Evolutionary conservation across 257 asterid species (phyloP), one percentile per base, ranked within the genome.

Genomic region (Solanum sejunctum): DNA sequence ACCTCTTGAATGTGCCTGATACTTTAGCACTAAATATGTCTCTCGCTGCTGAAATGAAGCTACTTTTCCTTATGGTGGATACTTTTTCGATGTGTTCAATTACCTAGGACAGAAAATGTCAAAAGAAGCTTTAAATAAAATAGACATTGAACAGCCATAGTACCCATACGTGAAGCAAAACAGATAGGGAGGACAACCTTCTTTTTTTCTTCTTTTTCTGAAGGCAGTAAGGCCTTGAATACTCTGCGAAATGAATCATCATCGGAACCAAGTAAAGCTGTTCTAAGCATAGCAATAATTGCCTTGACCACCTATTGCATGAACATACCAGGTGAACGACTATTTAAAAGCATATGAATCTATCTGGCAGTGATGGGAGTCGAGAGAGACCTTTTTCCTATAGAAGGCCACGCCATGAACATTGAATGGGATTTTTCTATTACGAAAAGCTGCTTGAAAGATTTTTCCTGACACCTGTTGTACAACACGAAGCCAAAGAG

Each of bases 351-450:
- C 84, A 86, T 58, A 84, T 82, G 84, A 77, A 67, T 73, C 28
- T 26, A 67, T 52, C 49, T 20, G 66, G 79, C 56, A 69, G 61
- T 83, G 43, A 78, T 52, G 63, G 47, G 64, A 77, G 82, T 63
- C 28, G 43, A 26, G 43, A 78, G 17, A 52, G 84, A 95, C 99
- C 98, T 96, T 94, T 93, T 96, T 96, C 87, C 98, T 93, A 82
- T 96, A 96, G 95, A 96, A 93, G 88, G 99, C 99, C 89, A 96
- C 99, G 21, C 99, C 99, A 84, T 96, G 99, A 77, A 88, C 77
- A 87, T 96, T 96, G 85, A 96, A 96, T 75, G 98, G 98, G 86
- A 96, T 93, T 89, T 93, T 95, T 87, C 99, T 92, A 84, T 86
- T 88, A 52, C 98, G 96, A 87, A 96, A 96, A 84, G 93, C 97